Evolutionary conservation across 306 rosid genomes (phyloP).

Genomic region (Cucurbita ficifolia): DNA sequence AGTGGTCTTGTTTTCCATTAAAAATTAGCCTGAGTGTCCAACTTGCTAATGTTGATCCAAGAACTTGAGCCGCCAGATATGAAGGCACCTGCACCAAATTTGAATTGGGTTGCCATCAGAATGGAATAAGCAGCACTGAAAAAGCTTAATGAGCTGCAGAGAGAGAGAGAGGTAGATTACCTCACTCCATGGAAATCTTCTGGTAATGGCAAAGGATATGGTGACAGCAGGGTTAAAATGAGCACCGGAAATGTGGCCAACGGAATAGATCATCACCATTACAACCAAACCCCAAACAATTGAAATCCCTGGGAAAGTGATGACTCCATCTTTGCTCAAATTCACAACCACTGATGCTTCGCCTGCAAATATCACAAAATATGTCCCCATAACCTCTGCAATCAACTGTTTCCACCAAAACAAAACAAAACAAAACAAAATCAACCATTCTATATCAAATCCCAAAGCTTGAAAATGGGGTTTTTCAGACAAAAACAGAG

Average conservation of each 20-base stretch:
- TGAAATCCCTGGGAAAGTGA: slow-evolving; percentile 49
- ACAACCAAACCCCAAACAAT: slow-evolving; percentile 59
- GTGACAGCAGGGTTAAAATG: slow-evolving; percentile 87
- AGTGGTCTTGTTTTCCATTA: slow-evolving; percentile 20
- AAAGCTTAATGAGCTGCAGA: neutral
- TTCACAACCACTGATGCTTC: slow-evolving; percentile 57
- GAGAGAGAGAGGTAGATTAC: slow-evolving; percentile 6
- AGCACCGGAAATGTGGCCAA: slow-evolving; percentile 80
- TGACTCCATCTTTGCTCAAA: slow-evolving; percentile 8
- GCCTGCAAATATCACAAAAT: slow-evolving; percentile 61
- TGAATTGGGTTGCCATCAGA: neutral
- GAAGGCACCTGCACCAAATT: slow-evolving; percentile 40
- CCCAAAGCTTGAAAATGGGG: neutral
- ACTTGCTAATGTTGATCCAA: slow-evolving; percentile 65
- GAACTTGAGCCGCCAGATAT: slow-evolving; percentile 38
- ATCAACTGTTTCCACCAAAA: slow-evolving; percentile 27
- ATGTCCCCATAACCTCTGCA: slow-evolving; percentile 65
- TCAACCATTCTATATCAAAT: neutral
- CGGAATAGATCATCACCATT: slow-evolving; percentile 41
- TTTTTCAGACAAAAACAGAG: neutral
- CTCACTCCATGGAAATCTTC: slow-evolving; percentile 48
- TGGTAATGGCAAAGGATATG: slow-evolving; percentile 48
- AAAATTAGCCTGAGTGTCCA: slow-evolving; percentile 53
- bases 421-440: neutral
- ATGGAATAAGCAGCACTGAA: neutral